Evolutionary conservation across 2,329 filamentous ascomycete species (phyloP).

Genomic region (Aureobasidium musti): DNA sequence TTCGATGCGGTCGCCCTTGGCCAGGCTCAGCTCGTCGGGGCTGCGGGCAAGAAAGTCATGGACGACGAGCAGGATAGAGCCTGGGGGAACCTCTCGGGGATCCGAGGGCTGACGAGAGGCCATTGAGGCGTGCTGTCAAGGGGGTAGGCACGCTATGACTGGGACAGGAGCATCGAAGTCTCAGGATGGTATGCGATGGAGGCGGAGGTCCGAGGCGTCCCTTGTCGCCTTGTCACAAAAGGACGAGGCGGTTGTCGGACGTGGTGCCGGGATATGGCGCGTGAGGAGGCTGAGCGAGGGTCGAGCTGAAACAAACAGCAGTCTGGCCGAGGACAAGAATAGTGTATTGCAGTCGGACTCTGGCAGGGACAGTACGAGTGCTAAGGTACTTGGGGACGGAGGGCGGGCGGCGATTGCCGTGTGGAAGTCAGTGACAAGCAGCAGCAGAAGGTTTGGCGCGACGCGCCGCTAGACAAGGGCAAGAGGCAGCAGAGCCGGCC

Average conservation of each 20-base stretch:
- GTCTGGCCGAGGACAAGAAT: not conserved
- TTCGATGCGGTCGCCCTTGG: constrained; percentile 81
- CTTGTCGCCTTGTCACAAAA: not conserved
- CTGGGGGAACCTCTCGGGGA: constrained; percentile 36
- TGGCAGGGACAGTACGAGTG: not conserved
- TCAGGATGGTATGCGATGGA: not conserved
- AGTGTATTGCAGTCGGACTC: not conserved
- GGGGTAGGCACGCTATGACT: not conserved
- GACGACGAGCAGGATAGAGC: constrained; percentile 62
- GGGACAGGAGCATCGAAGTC: constrained; percentile 8
- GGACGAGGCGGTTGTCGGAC: not conserved
- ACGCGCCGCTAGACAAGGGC: not conserved
- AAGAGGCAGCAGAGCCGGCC: not conserved
- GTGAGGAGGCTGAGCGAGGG: not conserved
- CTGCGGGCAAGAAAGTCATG: constrained; percentile 91
- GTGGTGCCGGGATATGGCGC: not conserved
- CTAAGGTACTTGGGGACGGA: not conserved
- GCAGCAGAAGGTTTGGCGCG: not conserved
- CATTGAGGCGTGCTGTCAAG: constrained; percentile 16
- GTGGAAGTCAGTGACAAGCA: not conserved
- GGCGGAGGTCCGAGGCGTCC: not conserved
- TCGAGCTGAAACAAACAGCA: not conserved
- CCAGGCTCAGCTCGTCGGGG: constrained; percentile 86
- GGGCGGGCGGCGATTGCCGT: constrained; percentile 1
- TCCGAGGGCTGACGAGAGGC: constrained; percentile 26